Evolutionary conservation across 2,329 filamentous ascomycete genomes (phyloP).

Genomic region (Beauveria brongniartii): DNA sequence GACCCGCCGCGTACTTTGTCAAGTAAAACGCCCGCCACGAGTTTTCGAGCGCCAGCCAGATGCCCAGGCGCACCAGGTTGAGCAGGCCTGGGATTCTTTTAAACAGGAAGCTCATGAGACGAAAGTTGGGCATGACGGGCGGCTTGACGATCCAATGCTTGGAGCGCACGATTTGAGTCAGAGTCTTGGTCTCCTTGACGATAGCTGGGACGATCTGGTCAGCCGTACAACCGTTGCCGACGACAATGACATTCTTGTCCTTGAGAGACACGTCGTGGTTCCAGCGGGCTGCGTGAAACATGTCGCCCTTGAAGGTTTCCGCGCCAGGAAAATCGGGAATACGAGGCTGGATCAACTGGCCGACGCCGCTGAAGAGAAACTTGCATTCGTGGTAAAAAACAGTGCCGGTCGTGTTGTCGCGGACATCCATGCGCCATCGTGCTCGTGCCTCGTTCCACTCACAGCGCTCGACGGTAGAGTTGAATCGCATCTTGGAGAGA

Average conservation of each 20-base stretch:
- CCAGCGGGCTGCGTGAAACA: constrained; percentile 51
- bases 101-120: constrained; percentile 26
- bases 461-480: constrained; percentile 28
- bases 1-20: constrained; percentile 27
- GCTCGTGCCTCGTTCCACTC: constrained; percentile 29
- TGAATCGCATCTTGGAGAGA: constrained; percentile 29
- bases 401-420: constrained; percentile 16
- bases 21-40: constrained; percentile 29
- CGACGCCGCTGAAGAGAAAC: constrained; percentile 30
- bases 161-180: constrained; percentile 34
- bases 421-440: constrained; percentile 27
- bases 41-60: constrained; percentile 31
- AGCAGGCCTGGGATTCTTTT: constrained; percentile 37
- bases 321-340: constrained; percentile 39
- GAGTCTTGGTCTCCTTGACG: constrained; percentile 22
- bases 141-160: constrained; percentile 35
- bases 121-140: constrained; percentile 17
- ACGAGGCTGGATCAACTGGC: constrained; percentile 26
- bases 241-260: constrained; percentile 41
- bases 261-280: constrained; percentile 38
- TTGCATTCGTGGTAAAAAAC: constrained; percentile 29
- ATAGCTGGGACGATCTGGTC: constrained; percentile 44
- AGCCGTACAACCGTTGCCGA: constrained; percentile 48
- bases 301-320: constrained; percentile 39
- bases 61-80: constrained; percentile 31